These are phyloP conservation scores for Epichloe scottii DNA, from an alignment of 2,329 filamentous ascomycete genomes.

Conservation along the genomic window DNA sequence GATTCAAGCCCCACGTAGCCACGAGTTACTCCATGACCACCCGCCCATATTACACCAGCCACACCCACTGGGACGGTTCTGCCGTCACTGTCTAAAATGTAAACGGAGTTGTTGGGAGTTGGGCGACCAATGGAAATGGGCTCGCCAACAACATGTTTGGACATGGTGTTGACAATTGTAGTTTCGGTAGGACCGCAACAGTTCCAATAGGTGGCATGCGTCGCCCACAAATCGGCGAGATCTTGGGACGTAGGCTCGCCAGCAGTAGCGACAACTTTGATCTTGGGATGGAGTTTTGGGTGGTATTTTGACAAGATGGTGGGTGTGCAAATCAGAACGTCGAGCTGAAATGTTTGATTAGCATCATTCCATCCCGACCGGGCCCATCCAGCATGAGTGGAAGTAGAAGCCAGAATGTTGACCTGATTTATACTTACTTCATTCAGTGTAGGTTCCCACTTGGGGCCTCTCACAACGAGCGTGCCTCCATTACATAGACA, in stretches of 20 bases:
- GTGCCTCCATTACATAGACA: constrained; percentile 46
- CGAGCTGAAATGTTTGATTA: constrained; percentile 17
- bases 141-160: constrained; percentile 32
- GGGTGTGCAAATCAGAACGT: constrained; percentile 43
- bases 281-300: constrained; percentile 33
- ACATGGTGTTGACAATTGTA: constrained; percentile 46
- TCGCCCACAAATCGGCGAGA: constrained; percentile 44
- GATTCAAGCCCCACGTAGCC: constrained; percentile 43
- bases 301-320: constrained; percentile 39
- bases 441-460: constrained; percentile 33
- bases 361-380: not conserved
- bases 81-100: constrained; percentile 36
- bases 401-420: not conserved
- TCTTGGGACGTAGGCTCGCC: constrained; percentile 37
- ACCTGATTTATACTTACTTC: constrained; percentile 25
- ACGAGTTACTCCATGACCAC: constrained; percentile 39
- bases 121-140: constrained; percentile 41
- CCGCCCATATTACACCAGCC: constrained; percentile 43
- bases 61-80: constrained; percentile 32
- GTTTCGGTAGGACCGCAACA: constrained; percentile 49
- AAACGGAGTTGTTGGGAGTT: constrained; percentile 43
- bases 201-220: constrained; percentile 37
- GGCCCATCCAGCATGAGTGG: no score
- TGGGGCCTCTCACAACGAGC: constrained; percentile 36
- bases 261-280: constrained; percentile 40